Conservation (phyloP, 371 early-diverging fungal genomes). For the Funneliformis caledonium region DNA sequence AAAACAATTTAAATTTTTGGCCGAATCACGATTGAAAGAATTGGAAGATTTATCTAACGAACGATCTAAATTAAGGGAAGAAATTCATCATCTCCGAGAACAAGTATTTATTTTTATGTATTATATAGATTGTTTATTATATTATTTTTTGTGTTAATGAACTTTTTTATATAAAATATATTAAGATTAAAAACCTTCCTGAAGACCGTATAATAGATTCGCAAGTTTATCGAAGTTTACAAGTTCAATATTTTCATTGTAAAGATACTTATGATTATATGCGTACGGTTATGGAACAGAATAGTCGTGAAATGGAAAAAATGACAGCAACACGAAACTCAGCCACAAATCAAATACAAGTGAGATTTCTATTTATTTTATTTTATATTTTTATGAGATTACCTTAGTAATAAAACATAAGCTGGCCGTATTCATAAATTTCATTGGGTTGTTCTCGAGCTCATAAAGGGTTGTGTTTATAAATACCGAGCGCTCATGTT, state of each 20-base stretch:
- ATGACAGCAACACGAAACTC: constrained; percentile 69
- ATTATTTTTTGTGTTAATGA: not conserved
- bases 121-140: not conserved
- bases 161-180: not conserved
- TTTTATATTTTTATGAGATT: not conserved
- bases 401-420: not conserved
- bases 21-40: constrained; percentile 41
- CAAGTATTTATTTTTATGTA: constrained; percentile 8
- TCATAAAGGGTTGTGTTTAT: not conserved
- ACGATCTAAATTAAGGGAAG: constrained; percentile 23
- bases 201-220: constrained; percentile 52
- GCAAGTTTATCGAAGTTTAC: constrained; percentile 51
- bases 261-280: constrained; percentile 9
- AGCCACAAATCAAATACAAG: constrained; percentile 44
- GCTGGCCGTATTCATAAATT: not conserved
- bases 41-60: constrained; percentile 29
- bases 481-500: no score
- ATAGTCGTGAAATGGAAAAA: constrained; percentile 73
- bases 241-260: constrained; percentile 39
- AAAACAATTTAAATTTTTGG: not conserved
- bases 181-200: constrained; percentile 43
- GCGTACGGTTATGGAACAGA: constrained; percentile 58
- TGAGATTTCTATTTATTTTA: not conserved
- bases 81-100: constrained; percentile 36
- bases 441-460: not conserved